A percentile compares a stretch with the other conserved stretches of the same genome.
Evolutionary conservation across 768 basidiomycete species (phyloP).

Genomic region (Sistotremastrum niveocremeum): DNA sequence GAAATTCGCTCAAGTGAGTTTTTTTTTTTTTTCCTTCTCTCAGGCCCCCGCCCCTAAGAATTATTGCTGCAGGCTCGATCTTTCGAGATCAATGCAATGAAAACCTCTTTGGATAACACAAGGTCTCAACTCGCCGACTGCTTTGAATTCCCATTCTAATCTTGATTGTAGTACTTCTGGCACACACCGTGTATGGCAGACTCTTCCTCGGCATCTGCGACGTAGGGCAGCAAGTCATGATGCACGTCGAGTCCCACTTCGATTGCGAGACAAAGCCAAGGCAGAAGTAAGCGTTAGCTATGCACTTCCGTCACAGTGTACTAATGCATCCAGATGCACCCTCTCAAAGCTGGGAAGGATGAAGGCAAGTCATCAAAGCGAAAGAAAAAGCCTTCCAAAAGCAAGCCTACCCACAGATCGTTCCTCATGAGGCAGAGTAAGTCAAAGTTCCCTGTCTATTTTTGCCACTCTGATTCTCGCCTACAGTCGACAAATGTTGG

Average conservation of each 20-base stretch:
- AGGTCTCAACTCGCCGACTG: constrained; percentile 29
- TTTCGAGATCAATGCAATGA: constrained; percentile 87
- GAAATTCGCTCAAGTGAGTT: constrained; percentile 65
- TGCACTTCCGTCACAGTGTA: not conserved
- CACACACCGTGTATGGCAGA: constrained; percentile 82
- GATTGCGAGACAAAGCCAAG: constrained; percentile 67
- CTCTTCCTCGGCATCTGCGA: constrained; percentile 80
- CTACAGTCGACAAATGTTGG: constrained; percentile 74
- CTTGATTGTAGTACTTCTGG: constrained; percentile 37
- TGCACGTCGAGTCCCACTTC: constrained; percentile 76
- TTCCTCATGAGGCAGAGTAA: constrained; percentile 67
- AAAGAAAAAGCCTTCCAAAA: constrained; percentile 10
- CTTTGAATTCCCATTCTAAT: not conserved
- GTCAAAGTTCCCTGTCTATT: constrained; percentile 1
- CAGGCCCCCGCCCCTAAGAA: not conserved
- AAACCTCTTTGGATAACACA: constrained; percentile 70
- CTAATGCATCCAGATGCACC: constrained; percentile 9
- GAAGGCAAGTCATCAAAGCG: constrained; percentile 43
- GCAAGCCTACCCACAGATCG: constrained; percentile 1
- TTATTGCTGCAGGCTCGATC: constrained; percentile 48
- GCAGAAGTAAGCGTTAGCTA: constrained; percentile 46
- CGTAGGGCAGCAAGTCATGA: constrained; percentile 92
- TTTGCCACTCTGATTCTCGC: not conserved
- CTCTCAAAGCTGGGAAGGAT: constrained; percentile 53
- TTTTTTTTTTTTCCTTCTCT: not conserved